Conservation (phyloP, 2,329 filamentous ascomycete genomes). For the Diplodia scrobiculata region DNA sequence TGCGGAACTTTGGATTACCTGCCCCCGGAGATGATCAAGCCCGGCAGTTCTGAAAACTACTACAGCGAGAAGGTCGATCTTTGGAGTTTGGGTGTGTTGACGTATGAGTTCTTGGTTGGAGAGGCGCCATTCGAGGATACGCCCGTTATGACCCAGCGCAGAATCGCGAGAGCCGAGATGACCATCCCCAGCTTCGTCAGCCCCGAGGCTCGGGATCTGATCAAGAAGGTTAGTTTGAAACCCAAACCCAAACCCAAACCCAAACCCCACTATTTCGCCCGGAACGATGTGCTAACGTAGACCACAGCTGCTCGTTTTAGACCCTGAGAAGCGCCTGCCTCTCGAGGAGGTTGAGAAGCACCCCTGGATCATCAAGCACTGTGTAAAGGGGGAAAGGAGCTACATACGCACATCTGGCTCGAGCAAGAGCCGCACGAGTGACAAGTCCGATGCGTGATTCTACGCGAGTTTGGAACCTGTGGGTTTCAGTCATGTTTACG, state of each 20-base stretch:
- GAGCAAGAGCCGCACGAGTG: constrained; percentile 26
- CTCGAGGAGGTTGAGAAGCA: constrained; percentile 86
- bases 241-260: no score
- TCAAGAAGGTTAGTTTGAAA: constrained; percentile 70
- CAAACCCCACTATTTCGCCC: not conserved
- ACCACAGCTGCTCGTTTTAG: constrained; percentile 69
- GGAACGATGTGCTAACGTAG: constrained; percentile 20
- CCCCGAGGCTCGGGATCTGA: constrained; percentile 84
- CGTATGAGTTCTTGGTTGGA: constrained; percentile 93
- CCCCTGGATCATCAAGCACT: constrained; percentile 97
- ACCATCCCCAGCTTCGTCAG: constrained; percentile 88
- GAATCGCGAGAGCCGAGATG: constrained; percentile 90
- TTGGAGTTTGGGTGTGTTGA: constrained; percentile 93
- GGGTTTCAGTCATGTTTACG: not conserved
- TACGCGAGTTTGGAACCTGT: not conserved
- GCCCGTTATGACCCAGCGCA: constrained; percentile 86
- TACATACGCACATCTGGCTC: constrained; percentile 36
- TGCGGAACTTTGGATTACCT: constrained; percentile 97
- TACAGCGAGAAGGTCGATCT: constrained; percentile 96
- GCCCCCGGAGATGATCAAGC: constrained; percentile 94
- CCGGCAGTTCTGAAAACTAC: constrained; percentile 76
- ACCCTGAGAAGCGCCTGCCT: constrained; percentile 89
- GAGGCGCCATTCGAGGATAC: constrained; percentile 97
- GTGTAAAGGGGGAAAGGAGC: constrained; percentile 54
- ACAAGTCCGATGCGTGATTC: constrained; percentile 26